Evolutionary conservation across 129 eudicot species (phyloP), one percentile per base, ranked within the genome.

Genomic region (Lonicera japonica): DNA sequence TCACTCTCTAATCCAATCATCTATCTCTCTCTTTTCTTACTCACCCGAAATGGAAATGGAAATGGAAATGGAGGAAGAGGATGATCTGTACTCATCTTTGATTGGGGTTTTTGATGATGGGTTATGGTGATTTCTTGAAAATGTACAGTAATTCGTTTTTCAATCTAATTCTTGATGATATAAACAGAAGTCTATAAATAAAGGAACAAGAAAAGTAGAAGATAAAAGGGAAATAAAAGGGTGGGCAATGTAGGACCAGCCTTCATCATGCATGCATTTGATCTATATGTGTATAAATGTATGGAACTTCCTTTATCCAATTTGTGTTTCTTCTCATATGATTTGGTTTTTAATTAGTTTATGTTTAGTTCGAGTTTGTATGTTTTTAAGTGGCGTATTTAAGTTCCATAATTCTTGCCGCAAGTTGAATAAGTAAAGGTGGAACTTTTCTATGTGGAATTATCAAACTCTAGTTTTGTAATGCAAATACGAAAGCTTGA

Each of bases 11-110:
- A n/a, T n/a, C n/a, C n/a, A n/a, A n/a, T n/a, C n/a, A n/a, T n/a
- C n/a, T n/a, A n/a, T n/a, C n/a, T n/a, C n/a, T n/a, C n/a, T n/a
- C n/a, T n/a, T n/a, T n/a, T n/a, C n/a, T n/a, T n/a, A n/a, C n/a
- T n/a, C n/a, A n/a, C n/a, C n/a, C n/a, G 88, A 87, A 77, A 43
- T 81, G 79, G 97, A 90, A 77, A 79, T 81, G 94, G 94, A 86
- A 73, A 61, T 40, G 11, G 84, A 79, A n/a, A n/a, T n/a, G 73
- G 56, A 69, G 21, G 81, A 66, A 63, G 95, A 83, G 47, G 89
- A 71, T 17, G 77, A 74, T 29, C 50, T 41, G 46, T 45, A 68
- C 70, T 64, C 82, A 5, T 57, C 86, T 57, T 46, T 75, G 5
- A 47, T 80, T 1, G 74, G 66, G 20, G 83, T 69, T 2, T 58